A percentile compares a stretch with the other conserved stretches of the same genome.
Conservation (phyloP, 306 rosid species). For the Ceratonia siliqua region DNA sequence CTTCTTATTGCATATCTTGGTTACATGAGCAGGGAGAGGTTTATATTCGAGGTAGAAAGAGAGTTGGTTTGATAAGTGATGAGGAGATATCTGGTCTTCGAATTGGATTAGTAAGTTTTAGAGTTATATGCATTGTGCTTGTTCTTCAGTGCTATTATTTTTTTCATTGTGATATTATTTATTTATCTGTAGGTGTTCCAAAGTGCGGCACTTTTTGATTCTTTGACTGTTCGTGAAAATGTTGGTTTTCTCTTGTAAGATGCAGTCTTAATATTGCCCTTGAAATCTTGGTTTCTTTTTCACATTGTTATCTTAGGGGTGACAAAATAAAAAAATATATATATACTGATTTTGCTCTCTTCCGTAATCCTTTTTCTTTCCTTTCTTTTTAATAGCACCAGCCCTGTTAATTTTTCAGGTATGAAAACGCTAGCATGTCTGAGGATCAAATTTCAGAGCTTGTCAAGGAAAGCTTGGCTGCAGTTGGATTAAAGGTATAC, state of each 20-base stretch:
- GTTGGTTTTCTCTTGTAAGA: conserved; percentile 99
- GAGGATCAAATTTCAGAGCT: conserved; percentile 68
- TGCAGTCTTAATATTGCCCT: conserved; percentile 22
- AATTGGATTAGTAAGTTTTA: conserved; percentile 77
- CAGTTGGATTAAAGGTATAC: conserved; percentile 88
- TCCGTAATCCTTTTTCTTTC: not conserved
- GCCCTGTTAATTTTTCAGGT: conserved; percentile 51
- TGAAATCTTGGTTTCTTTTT: conserved; percentile 26
- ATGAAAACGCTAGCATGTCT: conserved; percentile 87
- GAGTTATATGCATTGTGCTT: conserved; percentile 17
- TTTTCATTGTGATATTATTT: conserved; percentile 7
- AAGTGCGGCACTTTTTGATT: conserved; percentile 99
- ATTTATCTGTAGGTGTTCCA: conserved; percentile 76
- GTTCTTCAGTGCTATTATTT: not conserved
- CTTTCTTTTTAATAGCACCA: conserved; percentile 13
- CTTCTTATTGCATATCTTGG: conserved; percentile 12
- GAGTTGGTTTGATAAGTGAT: conserved; percentile 85
- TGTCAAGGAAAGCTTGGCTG: conserved; percentile 87
- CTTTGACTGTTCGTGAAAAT: conserved; percentile 93
- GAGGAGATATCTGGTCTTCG: conserved; percentile 89
- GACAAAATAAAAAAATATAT: conserved; percentile 12
- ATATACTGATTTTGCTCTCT: conserved; percentile 19
- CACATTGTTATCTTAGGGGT: not conserved
- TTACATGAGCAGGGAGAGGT: conserved; percentile 82
- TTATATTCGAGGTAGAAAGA: conserved; percentile 80